A percentile compares a stretch with the other conserved stretches of the same genome.
Conservation (phyloP, 148 eudicot genomes). For the Rhododendron griersonianum region DNA sequence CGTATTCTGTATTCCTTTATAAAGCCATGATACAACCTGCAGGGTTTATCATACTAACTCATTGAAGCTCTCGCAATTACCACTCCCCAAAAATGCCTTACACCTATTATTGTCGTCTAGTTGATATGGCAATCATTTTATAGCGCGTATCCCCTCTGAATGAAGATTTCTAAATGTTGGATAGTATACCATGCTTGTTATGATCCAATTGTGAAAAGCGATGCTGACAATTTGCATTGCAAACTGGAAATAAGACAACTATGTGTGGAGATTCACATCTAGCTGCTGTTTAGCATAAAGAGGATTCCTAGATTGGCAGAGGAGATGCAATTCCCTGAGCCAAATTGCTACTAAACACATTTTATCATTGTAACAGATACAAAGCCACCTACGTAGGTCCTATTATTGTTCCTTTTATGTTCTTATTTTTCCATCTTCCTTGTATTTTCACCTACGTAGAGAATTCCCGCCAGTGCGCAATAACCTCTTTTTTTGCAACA, state of each 20-base stretch:
- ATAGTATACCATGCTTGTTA: neutral
- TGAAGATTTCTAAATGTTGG: neutral
- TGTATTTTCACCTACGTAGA: neutral
- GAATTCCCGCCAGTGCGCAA: neutral
- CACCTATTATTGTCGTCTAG: neutral
- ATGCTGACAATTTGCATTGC: neutral
- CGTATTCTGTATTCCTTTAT: neutral
- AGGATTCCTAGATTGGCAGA: neutral
- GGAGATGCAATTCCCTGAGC: neutral
- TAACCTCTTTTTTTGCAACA: neutral
- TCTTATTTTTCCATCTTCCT: neutral
- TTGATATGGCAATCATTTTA: neutral
- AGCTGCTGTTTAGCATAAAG: neutral
- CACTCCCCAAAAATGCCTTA: neutral
- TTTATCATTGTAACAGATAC: neutral
- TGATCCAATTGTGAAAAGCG: neutral
- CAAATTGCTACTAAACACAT: neutral
- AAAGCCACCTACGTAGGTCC: neutral
- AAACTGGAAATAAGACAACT: neutral
- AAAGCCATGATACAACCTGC: neutral
- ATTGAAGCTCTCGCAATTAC: neutral
- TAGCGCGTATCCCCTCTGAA: neutral
- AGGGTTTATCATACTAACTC: neutral
- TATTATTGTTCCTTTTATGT: neutral
- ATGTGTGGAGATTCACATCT: neutral